Conservation (phyloP, 73 alveolate species). For the Paraurostyla sp. region DNA sequence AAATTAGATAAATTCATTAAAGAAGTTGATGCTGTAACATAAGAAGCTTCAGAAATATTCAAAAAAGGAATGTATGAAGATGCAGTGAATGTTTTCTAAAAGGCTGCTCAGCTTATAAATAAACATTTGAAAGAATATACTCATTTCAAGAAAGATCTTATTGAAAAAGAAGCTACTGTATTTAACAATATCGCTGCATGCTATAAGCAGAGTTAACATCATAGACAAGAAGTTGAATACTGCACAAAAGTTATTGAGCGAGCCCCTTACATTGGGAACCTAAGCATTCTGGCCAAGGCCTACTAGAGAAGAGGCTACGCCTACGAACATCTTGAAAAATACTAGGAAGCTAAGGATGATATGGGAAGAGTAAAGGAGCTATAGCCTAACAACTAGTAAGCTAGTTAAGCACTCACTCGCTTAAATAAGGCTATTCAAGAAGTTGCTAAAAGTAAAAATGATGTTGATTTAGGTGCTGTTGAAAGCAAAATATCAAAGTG, state of each 20-base stretch:
- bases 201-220: constrained; percentile 68
- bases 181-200: constrained; percentile 80
- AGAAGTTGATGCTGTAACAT: constrained; percentile 52
- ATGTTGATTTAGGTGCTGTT: not conserved
- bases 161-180: constrained; percentile 63
- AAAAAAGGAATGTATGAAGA: constrained; percentile 80
- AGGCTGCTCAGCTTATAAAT: constrained; percentile 46
- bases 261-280: constrained; percentile 36
- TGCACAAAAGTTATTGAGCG: constrained; percentile 65
- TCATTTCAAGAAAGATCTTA: constrained; percentile 19
- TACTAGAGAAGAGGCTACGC: constrained; percentile 72
- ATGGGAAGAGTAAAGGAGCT: constrained; percentile 39
- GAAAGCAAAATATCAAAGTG: not conserved
- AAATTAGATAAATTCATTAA: not conserved
- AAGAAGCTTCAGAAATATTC: constrained; percentile 62
- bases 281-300: constrained; percentile 57
- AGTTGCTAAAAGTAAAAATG: too few relatives aligned
- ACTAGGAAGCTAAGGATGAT: constrained; percentile 62
- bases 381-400: constrained; percentile 64
- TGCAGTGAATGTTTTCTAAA: constrained; percentile 67
- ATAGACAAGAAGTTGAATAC: constrained; percentile 72
- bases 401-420: constrained; percentile 59
- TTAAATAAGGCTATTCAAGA: constrained; percentile 54
- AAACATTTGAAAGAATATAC: not conserved
- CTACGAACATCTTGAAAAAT: constrained; percentile 63